These are phyloP conservation scores for Asterionellopsis glacialis DNA, from an alignment of 108 stramenopile species.

Conservation along the genomic window DNA sequence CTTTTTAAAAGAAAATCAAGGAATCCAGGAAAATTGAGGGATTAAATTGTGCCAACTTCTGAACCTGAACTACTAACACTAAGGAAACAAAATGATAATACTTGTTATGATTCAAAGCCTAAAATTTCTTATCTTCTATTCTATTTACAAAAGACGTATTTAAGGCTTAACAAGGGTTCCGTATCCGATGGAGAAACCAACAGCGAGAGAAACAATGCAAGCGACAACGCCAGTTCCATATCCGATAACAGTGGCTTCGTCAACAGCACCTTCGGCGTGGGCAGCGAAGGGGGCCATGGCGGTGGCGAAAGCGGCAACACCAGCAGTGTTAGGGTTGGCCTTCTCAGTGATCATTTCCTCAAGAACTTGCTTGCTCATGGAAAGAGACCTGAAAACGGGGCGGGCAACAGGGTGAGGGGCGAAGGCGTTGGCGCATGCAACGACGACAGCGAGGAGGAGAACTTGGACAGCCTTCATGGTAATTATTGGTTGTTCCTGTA, in stretches of 20 bases:
- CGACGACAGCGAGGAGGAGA: slow-evolving; percentile 52
- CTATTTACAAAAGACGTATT: slow-evolving; percentile 14
- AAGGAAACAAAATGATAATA: too few relatives aligned
- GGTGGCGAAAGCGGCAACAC: slow-evolving; percentile 78
- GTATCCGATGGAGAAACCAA: slow-evolving; percentile 88
- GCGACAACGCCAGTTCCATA: slow-evolving; percentile 85
- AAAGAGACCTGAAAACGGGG: slow-evolving; percentile 41
- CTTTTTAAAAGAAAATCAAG: too few relatives aligned
- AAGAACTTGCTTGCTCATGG: slow-evolving; percentile 30
- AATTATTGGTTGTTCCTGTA: background rate
- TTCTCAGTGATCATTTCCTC: slow-evolving; percentile 44
- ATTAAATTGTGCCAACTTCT: too few relatives aligned
- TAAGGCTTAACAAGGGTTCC: slow-evolving; percentile 88
- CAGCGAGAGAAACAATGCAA: slow-evolving; percentile 81
- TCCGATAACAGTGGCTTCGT: slow-evolving; percentile 75
- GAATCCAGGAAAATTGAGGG: too few relatives aligned
- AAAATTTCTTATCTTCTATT: too few relatives aligned
- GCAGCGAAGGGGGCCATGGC: slow-evolving; percentile 85
- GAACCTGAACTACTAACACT: too few relatives aligned
- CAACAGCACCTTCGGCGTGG: slow-evolving; percentile 58
- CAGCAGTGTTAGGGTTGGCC: slow-evolving; percentile 58
- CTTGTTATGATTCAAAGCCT: too few relatives aligned
- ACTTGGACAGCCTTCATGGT: slow-evolving; percentile 77
- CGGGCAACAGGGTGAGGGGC: slow-evolving; percentile 49
- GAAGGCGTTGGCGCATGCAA: slow-evolving; percentile 70